Evolutionary conservation across 2,329 filamentous ascomycete species (phyloP), one percentile per base, ranked within the genome.

Genomic region (Ilyonectria sp.): DNA sequence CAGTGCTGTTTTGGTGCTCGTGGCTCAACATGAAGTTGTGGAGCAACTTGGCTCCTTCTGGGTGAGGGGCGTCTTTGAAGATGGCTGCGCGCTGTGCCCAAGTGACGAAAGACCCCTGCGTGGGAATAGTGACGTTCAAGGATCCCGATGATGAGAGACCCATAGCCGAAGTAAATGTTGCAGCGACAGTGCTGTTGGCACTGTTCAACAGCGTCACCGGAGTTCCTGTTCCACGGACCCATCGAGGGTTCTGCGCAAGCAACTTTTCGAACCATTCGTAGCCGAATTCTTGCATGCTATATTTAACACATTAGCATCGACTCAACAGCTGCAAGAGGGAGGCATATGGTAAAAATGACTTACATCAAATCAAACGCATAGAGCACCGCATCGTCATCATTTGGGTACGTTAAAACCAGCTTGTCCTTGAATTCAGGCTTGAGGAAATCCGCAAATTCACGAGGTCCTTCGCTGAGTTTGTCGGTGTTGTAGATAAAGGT

Each of bases 341-440:
- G 23, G 23, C 3, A 23, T 23, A 23, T 23, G 23, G 23, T 23
- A 4, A 23, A 4, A 23, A 4, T 23, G 4, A 13, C 35, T 40
- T 40, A 40, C 8, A 11, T 6, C 17, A 40, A 40, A 13, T 13
- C 35, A 40, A 40, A 40, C 35, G 35, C 81, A 55, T 80, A 87
- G 2, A 86, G 76, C 3, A 88, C 82, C 1, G 86, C 86, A 63
- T 89, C 86, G 58, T 89, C 86, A 61, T 88, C 87, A 70, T 88
- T 86, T 9, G 86, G 87, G 64, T 88, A 88, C 0, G 85, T 87
- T 19, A 88, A 72, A 7, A 85, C 83, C 4, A 88, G 76, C 76
- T 87, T 87, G 67, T 83, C 78, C 75, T 88, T 87, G 77, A 82
- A 86, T 69, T 84, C 81, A 0, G 86, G 85, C 19, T 81, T 78